Base-by-base conservation (phyloP, 768 basidiomycete genomes). In the Collybiopsis confluens region DNA sequence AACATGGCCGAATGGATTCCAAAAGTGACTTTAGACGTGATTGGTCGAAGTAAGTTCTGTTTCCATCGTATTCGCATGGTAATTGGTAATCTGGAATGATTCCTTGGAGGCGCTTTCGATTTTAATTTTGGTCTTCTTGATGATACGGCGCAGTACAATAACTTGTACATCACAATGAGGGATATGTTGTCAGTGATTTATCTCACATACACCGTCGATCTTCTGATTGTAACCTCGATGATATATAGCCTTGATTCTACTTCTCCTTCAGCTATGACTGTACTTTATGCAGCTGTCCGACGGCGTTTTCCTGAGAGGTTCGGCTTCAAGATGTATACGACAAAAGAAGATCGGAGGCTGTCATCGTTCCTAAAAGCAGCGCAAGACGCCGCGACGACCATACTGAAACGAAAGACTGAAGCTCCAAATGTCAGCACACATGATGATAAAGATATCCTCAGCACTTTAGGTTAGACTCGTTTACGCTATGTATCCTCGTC, bases 1-100 rank as follows among this genome's bases (percentile, higher is more conserved):
- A 60, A 68, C 26, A 54, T 69, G 2, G 58, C 61, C 9, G 42
- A 56, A 26, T 64, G 64, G 61, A 54, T 71, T 4, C 61, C 63
- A n/a, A 61, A 66, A 10, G 65, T 68, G 1, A 71, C 71, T 1
- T 54, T 72, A 23, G 71, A 72, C 52, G 68, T 66, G 23, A 69
- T 70, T 28, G 70, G 70, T 1, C 65, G 65, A 56, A 65, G 70
- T 73, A 52, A 1, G 37, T 16, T 4, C 10, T n/a, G 21, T 28
- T 49, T 27, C 24, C 45, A 28, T 35, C 9, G 21, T 23, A 6
- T 41, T 15, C 23, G 0, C n/a, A n/a, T n/a, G n/a, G n/a, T 15
- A 24, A 21, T 24, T 13, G 11, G 37, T 8, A 28, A 15, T 18
- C 40, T 6, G 5, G 10, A 8, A 38, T n/a, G 13, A 10, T n/a